Evolutionary conservation across 2,329 filamentous ascomycete species (phyloP).

Genomic region (Rutstroemia sp.): DNA sequence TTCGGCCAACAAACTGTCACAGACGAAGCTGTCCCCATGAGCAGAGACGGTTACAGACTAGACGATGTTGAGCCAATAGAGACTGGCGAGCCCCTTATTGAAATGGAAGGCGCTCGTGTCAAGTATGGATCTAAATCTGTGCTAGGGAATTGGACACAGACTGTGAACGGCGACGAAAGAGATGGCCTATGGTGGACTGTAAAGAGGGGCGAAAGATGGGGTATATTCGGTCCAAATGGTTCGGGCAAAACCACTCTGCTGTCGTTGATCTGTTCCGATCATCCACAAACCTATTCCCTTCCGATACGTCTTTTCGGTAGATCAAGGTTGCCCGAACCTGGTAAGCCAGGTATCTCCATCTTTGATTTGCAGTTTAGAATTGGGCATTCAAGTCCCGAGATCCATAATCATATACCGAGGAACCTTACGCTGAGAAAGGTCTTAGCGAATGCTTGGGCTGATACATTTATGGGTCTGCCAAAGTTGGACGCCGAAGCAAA

Average conservation of each 20-base stretch:
- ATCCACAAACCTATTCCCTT: constrained; percentile 86
- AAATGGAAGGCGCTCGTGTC: constrained; percentile 81
- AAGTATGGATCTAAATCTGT: constrained; percentile 71
- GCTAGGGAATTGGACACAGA: constrained; percentile 72
- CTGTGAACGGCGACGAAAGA: constrained; percentile 36
- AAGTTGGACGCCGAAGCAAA: constrained; percentile 50
- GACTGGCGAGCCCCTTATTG: constrained; percentile 64
- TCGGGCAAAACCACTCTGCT: constrained; percentile 95
- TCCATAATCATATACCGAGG: constrained; percentile 87
- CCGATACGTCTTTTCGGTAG: constrained; percentile 82
- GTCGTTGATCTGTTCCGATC: constrained; percentile 88
- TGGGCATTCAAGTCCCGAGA: constrained; percentile 88
- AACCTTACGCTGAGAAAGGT: constrained; percentile 64
- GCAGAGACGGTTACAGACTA: constrained; percentile 22
- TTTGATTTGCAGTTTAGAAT: constrained; percentile 89
- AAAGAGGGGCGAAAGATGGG: constrained; percentile 78
- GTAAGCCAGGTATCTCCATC: constrained; percentile 67
- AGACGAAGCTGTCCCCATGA: not conserved
- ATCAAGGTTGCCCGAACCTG: constrained; percentile 65
- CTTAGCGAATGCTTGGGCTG: constrained; percentile 82
- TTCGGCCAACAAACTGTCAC: not conserved
- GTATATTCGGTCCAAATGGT: constrained; percentile 86
- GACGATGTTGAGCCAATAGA: constrained; percentile 13
- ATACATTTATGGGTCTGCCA: constrained; percentile 72
- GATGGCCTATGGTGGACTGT: constrained; percentile 77